These are phyloP conservation scores for Hypoxylon rubiginosum DNA, from an alignment of 2,329 filamentous ascomycete species.

Conservation along the genomic window DNA sequence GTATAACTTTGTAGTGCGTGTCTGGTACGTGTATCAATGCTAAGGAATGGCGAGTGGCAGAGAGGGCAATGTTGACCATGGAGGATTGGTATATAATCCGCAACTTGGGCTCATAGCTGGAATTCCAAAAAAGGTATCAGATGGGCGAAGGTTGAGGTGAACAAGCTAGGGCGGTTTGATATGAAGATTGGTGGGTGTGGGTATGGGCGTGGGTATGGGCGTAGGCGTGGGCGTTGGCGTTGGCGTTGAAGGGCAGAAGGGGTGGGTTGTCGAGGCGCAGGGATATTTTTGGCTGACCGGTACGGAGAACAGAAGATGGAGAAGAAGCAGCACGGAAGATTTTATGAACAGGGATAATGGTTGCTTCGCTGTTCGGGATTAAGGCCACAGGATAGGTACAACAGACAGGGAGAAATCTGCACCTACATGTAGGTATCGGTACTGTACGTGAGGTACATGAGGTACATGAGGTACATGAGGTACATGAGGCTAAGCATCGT, in stretches of 20 bases:
- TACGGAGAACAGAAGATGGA: conserved; percentile 18
- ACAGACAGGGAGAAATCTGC: not conserved
- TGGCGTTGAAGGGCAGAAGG: conserved; percentile 18
- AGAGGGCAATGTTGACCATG: conserved; percentile 4
- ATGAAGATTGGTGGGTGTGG: conserved; percentile 14
- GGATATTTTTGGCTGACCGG: conserved; percentile 23
- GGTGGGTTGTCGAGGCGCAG: conserved; percentile 13
- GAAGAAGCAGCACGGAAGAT: conserved; percentile 16
- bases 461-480: no score
- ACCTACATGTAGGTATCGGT: not conserved
- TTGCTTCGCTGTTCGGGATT: conserved; percentile 31
- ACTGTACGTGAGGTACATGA: not conserved
- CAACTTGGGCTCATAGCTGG: conserved; percentile 20
- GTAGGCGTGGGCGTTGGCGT: not conserved
- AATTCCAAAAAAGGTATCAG: conserved; percentile 13
- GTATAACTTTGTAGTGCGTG: not conserved
- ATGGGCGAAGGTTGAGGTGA: not conserved
- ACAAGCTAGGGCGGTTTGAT: conserved; percentile 2
- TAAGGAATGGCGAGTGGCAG: conserved; percentile 1
- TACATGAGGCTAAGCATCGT: conserved; percentile 8
- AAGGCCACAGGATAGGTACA: conserved; percentile 5
- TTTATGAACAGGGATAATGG: conserved; percentile 28
- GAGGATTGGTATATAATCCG: conserved; percentile 13
- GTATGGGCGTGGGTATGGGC: no score
- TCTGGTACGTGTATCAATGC: conserved; percentile 25